Evolutionary conservation across 1,139 yeast genomes (phyloP).

Genomic region (Blastobotrys elegans): DNA sequence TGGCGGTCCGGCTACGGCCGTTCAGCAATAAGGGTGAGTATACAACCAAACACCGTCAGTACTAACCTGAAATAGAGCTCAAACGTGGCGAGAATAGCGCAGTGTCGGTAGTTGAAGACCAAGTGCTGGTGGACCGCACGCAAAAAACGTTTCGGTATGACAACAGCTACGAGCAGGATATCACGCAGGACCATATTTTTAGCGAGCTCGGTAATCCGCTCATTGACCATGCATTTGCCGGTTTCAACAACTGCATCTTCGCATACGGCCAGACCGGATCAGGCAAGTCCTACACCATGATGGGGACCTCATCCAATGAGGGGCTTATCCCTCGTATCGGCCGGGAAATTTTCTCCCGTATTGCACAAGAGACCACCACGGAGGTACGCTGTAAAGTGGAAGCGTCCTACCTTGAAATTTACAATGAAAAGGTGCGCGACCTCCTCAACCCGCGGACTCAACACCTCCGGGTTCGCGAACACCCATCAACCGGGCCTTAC

Average conservation of each 20-base stretch:
- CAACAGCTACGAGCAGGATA: constrained; percentile 7
- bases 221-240: constrained; percentile 54
- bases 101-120: constrained; percentile 12
- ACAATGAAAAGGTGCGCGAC: constrained; percentile 53
- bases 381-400: constrained; percentile 46
- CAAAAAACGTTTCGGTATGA: constrained; percentile 13
- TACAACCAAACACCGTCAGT: neutral
- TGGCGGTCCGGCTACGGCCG: constrained; percentile 15
- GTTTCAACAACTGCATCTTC: constrained; percentile 64
- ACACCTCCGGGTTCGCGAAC: constrained; percentile 45
- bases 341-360: constrained; percentile 44
- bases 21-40: constrained; percentile 12
- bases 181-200: constrained; percentile 48
- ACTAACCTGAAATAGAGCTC: constrained; percentile 1
- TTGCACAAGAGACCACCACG: constrained; percentile 34
- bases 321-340: constrained; percentile 59
- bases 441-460: constrained; percentile 13
- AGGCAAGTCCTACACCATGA: constrained; percentile 69
- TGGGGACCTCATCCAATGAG: constrained; percentile 48
- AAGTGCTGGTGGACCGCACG: constrained; percentile 5
- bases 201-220: constrained; percentile 48
- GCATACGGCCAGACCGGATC: constrained; percentile 74
- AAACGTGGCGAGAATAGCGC: constrained; percentile 5
- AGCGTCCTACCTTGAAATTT: constrained; percentile 62
- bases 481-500: constrained; percentile 56